Conservation (phyloP, 306 rosid species). For the Lathyrus tuberosus region DNA sequence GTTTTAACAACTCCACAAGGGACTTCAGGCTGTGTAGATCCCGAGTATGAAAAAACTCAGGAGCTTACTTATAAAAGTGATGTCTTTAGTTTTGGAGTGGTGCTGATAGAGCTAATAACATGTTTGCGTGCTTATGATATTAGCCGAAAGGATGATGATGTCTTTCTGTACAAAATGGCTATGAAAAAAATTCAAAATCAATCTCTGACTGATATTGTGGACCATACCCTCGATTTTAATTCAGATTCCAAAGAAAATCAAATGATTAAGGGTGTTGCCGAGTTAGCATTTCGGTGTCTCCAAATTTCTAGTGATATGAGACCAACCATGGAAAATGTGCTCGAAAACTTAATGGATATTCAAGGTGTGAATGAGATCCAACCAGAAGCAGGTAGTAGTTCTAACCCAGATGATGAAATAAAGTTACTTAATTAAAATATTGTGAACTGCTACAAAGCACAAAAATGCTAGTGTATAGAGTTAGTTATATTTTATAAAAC, state of each 20-base stretch:
- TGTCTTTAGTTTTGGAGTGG: slow-evolving; percentile 87
- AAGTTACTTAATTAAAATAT: too few species aligned
- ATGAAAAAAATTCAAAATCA: slow-evolving; percentile 63
- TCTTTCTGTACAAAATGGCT: slow-evolving; percentile 75
- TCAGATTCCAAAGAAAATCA: slow-evolving; percentile 52
- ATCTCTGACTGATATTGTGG: slow-evolving; percentile 66
- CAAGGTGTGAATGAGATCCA: slow-evolving; percentile 19
- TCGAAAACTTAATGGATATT: slow-evolving; percentile 51
- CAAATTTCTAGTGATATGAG: slow-evolving; percentile 61
- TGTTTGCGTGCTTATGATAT: slow-evolving; percentile 82
- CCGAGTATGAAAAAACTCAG: slow-evolving; percentile 71
- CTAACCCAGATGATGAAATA: too few species aligned
- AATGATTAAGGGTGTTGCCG: slow-evolving; percentile 69
- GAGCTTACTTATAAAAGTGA: slow-evolving; percentile 76
- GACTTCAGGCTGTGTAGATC: slow-evolving; percentile 87
- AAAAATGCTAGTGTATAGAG: too few species aligned
- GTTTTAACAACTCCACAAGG: slow-evolving; percentile 87
- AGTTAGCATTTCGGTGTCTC: slow-evolving; percentile 75
- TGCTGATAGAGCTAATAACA: slow-evolving; percentile 70
- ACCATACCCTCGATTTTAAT: slow-evolving; percentile 58
- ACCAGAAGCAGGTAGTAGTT: too few species aligned
- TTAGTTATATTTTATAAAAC: too few species aligned
- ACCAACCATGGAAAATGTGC: slow-evolving; percentile 67
- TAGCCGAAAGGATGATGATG: slow-evolving; percentile 71
- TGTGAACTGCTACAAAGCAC: too few species aligned